Evolutionary conservation across 805 yeast genomes (phyloP).

Genomic region (Myxozyma geophila): DNA sequence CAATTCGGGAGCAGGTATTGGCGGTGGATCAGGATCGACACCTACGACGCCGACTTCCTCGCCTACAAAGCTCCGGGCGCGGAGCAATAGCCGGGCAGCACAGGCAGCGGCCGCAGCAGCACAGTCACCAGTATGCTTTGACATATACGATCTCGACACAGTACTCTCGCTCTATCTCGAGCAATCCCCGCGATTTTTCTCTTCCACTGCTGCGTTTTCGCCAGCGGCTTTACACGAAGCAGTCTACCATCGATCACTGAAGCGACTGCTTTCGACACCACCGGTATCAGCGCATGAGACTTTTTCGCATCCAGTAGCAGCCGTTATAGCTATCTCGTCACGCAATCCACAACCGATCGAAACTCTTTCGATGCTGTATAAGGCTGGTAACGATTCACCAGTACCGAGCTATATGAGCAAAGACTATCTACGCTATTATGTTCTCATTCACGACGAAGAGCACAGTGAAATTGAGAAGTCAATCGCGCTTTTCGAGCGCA

Average conservation of each 20-base stretch:
- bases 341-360: conserved; percentile 63
- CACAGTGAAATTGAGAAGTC: conserved; percentile 52
- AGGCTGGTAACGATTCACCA: conserved; percentile 47
- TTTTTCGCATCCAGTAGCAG: conserved; percentile 82
- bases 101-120: conserved; percentile 12
- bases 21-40: not conserved
- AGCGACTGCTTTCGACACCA: conserved; percentile 62
- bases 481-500: conserved; percentile 47
- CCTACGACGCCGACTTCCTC: conserved; percentile 13
- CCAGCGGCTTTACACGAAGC: conserved; percentile 41
- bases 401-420: conserved; percentile 69
- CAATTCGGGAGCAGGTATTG: not conserved
- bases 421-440: conserved; percentile 60
- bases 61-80: conserved; percentile 4
- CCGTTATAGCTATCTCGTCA: conserved; percentile 67
- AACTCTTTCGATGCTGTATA: conserved; percentile 57
- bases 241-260: conserved; percentile 61
- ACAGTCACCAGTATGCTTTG: conserved; percentile 22
- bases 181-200: conserved; percentile 34
- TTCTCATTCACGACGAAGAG: conserved; percentile 56
- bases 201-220: conserved; percentile 35
- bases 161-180: conserved; percentile 20
- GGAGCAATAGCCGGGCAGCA: conserved; percentile 17
- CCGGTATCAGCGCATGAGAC: conserved; percentile 78
- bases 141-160: conserved; percentile 24